Evolutionary conservation across 2,329 filamentous ascomycete genomes (phyloP), one percentile per base, ranked within the genome.

Genomic region (Corynespora cassiicola): DNA sequence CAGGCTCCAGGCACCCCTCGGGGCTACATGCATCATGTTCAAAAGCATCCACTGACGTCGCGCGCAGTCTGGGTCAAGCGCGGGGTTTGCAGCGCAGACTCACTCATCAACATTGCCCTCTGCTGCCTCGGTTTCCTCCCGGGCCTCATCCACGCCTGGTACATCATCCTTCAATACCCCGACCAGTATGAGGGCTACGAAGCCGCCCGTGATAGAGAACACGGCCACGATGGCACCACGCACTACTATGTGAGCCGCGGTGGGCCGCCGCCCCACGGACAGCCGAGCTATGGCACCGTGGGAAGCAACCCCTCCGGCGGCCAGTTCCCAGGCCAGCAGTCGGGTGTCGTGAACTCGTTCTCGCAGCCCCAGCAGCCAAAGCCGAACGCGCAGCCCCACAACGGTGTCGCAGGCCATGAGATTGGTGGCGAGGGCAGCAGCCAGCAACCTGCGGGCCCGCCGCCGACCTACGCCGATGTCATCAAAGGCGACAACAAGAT

Each of bases 91-190:
- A 88, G 85, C 47, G 90, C 86, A 40, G 94, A 97, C 74, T 92
- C 88, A 7, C 63, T 97, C 59, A 95, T 99, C 77, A 99, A 99
- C 76, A 85, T 97, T 69, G 86, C 91, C 30, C 89, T 97, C 59
- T 94, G 87, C 66, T 68, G 63, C 45, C 66, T 71, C 41, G 69
- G 64, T 48, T 65, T 71, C 58, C 71, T 97, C 44, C 92, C 92
- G 14, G 92, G 92, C 45, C 86, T 97, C 32, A 75, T 99, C 2
- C 94, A 99, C 75, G 83, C 91, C 48, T 97, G 94, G 92, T 99
- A 97, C 79, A 95, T 97, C 71, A 96, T 99, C 71, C 82, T 88
- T 60, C 87, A 88, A 65, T 88, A 86, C 68, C 94, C 94, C 42
- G 92, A 96, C 45, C 70, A 74, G 54, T 72, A 80, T 25, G 69